These are phyloP conservation scores for Trametes versicolor DNA, from an alignment of 1,284 basidiomycete genomes.

Conservation along the genomic window DNA sequence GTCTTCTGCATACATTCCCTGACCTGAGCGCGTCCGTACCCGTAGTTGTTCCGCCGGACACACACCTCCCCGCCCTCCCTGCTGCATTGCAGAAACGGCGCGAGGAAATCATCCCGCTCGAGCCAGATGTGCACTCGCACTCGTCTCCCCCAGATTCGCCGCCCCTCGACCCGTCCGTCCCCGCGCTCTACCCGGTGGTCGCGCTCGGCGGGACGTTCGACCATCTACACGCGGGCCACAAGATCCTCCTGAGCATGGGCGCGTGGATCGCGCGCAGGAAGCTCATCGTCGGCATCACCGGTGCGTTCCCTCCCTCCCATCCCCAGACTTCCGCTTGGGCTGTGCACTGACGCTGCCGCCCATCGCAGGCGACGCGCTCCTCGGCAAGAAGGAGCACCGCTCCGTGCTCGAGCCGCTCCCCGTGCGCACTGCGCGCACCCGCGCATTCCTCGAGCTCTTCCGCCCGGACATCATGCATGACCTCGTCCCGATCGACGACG, in stretches of 20 bases:
- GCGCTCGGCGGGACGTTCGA: slow-evolving; percentile 91
- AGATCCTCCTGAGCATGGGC: slow-evolving; percentile 94
- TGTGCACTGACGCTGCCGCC: background rate
- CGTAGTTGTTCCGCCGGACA: slow-evolving; percentile 31
- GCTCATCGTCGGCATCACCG: slow-evolving; percentile 91
- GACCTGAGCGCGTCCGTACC: background rate
- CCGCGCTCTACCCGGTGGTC: slow-evolving; percentile 55
- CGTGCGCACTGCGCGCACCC: slow-evolving; percentile 63
- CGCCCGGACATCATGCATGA: slow-evolving; percentile 70
- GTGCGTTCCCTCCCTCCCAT: slow-evolving; percentile 50
- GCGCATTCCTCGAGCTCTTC: slow-evolving; percentile 74
- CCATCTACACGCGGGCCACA: slow-evolving; percentile 97
- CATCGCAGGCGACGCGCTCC: slow-evolving; percentile 71
- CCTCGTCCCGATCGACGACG: slow-evolving; percentile 80
- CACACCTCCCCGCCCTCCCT: slow-evolving; percentile 21
- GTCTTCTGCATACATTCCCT: background rate
- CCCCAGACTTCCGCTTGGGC: slow-evolving; percentile 13
- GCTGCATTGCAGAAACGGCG: slow-evolving; percentile 19
- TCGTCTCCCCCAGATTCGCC: slow-evolving; percentile 15
- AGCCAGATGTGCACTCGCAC: slow-evolving; percentile 32
- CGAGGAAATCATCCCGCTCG: slow-evolving; percentile 30
- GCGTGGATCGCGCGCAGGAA: slow-evolving; percentile 83
- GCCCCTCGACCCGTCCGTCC: slow-evolving; percentile 29
- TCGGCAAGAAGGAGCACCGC: slow-evolving; percentile 79
- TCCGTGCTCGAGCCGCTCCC: slow-evolving; percentile 76